Base-by-base conservation (phyloP, 1,284 basidiomycete genomes). In the Puccinia sorghi region DNA sequence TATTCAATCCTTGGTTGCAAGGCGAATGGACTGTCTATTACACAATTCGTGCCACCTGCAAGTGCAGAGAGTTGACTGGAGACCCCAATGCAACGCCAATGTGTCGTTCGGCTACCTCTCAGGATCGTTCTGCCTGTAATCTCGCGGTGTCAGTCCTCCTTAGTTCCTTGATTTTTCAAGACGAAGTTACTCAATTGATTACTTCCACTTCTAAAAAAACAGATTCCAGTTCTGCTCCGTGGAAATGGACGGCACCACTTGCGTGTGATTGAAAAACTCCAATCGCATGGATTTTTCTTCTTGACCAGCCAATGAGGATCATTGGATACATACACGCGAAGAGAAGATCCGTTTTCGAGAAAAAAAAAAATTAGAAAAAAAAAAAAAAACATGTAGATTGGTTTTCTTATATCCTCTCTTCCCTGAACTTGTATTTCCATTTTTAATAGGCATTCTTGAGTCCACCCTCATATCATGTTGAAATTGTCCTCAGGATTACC, bases 201-300 rank as follows among this genome's bases (percentile, higher is more conserved):
- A 17, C 6, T 46, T 27, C 37, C 17, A 22, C 9, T 43, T 20
- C 27, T 39, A 9, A 4, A 4, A n/a, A 64, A 41, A n/a, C 61
- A 64, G 61, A 22, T 64, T 64, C 43, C 32, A 64, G 17, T 64
- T 64, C 37, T 64, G 61, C 61, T 64, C 61, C 17, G n/a, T 64
- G 22, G 61, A 64, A 25, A 43, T 64, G 43, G 37, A 64, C 39
- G 39, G 39, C 22, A 25, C 22, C 43, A 12, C 39, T 43, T 64
- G 61, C 43, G 43, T 39, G 22, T 64, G n/a, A 64, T 64, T 11
- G 39, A 39, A 41, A 32, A 32, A 32, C 1, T 32, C 32, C 32
- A 32, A 32, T 32, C 4, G 32, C 32, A 32, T 32, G 32, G 32
- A 32, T 1, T 32, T 32, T 32, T 32, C 32, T 2, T 4, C 32